Conservation (phyloP, 1,139 yeast species). For the Starmera stellimalicola region DNA sequence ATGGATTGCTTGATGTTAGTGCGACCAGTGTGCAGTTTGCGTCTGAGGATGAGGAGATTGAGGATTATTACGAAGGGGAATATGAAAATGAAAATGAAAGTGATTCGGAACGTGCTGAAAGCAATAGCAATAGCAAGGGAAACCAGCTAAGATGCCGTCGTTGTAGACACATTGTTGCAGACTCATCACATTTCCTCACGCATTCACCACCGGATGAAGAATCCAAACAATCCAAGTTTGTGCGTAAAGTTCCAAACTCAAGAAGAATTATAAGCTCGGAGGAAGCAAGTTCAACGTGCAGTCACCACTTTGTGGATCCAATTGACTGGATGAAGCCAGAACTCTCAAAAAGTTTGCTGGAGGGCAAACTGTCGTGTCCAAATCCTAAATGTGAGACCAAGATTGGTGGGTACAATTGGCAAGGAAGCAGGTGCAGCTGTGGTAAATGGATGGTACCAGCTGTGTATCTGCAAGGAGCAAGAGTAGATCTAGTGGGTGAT, state of each 20-base stretch:
- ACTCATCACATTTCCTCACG: slow-evolving; percentile 39
- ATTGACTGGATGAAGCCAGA: slow-evolving; percentile 85
- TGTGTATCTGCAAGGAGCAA: slow-evolving; percentile 68
- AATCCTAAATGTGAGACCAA: slow-evolving; percentile 76
- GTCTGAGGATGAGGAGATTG: slow-evolving; percentile 22
- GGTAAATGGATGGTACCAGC: slow-evolving; percentile 97
- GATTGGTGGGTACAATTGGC: slow-evolving; percentile 91
- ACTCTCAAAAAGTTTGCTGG: slow-evolving; percentile 53
- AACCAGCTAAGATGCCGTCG: slow-evolving; percentile 55
- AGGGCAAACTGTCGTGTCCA: slow-evolving; percentile 82
- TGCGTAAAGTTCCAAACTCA: slow-evolving; percentile 51
- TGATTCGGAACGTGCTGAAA: not conserved
- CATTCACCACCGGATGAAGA: slow-evolving; percentile 53
- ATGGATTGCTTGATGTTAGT: slow-evolving; percentile 26
- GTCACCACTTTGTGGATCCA: slow-evolving; percentile 86
- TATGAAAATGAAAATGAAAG: slow-evolving; percentile 7
- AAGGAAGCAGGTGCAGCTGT: slow-evolving; percentile 89
- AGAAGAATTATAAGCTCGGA: slow-evolving; percentile 46
- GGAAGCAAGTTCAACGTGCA: slow-evolving; percentile 52
- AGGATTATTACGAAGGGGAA: slow-evolving; percentile 16
- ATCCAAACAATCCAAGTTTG: slow-evolving; percentile 54
- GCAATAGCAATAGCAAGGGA: slow-evolving; percentile 5
- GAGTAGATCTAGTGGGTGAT: slow-evolving; percentile 54
- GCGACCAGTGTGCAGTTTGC: slow-evolving; percentile 22
- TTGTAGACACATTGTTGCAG: slow-evolving; percentile 49